Evolutionary conservation across 1,139 yeast species (phyloP).

Genomic region (Nakaseomyces uthaithaninus): DNA sequence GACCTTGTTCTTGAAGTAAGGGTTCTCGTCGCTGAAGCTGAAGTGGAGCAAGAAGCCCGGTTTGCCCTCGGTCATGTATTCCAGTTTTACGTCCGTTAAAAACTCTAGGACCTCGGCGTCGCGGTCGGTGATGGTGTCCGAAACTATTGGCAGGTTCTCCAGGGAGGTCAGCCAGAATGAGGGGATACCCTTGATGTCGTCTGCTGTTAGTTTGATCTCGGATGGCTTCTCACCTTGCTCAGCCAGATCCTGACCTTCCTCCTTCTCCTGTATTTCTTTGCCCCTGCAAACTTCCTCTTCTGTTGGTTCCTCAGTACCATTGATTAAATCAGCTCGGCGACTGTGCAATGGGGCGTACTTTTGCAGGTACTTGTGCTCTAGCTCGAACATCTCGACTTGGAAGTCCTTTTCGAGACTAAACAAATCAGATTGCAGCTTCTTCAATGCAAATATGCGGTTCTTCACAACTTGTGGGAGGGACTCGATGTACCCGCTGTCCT

Average conservation of each 20-base stretch:
- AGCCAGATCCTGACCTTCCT: constrained; percentile 42
- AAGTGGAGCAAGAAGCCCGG: constrained; percentile 90
- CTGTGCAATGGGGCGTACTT: constrained; percentile 72
- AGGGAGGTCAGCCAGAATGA: constrained; percentile 95
- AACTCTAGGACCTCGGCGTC: constrained; percentile 75
- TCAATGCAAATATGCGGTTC: constrained; percentile 72
- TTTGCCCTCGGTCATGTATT: constrained; percentile 56
- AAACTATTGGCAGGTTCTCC: constrained; percentile 73
- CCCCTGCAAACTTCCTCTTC: constrained; percentile 73
- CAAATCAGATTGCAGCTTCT: constrained; percentile 76
- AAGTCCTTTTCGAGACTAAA: constrained; percentile 82
- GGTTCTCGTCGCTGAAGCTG: constrained; percentile 61
- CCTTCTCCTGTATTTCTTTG: constrained; percentile 46
- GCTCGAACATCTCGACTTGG: constrained; percentile 77
- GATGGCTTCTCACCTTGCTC: constrained; percentile 40
- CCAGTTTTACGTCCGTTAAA: constrained; percentile 66
- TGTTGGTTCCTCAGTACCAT: constrained; percentile 71
- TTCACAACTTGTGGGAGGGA: constrained; percentile 67
- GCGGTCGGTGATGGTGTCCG: constrained; percentile 82
- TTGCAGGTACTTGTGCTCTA: constrained; percentile 72
- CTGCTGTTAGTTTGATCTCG: constrained; percentile 26
- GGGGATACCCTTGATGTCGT: constrained; percentile 66
- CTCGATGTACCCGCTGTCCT: constrained; percentile 79
- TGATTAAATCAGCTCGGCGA: constrained; percentile 63
- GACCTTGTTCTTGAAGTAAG: constrained; percentile 62